Evolutionary conservation across 2,329 filamentous ascomycete genomes (phyloP).

Genomic region (Aureobasidium namibiae): DNA sequence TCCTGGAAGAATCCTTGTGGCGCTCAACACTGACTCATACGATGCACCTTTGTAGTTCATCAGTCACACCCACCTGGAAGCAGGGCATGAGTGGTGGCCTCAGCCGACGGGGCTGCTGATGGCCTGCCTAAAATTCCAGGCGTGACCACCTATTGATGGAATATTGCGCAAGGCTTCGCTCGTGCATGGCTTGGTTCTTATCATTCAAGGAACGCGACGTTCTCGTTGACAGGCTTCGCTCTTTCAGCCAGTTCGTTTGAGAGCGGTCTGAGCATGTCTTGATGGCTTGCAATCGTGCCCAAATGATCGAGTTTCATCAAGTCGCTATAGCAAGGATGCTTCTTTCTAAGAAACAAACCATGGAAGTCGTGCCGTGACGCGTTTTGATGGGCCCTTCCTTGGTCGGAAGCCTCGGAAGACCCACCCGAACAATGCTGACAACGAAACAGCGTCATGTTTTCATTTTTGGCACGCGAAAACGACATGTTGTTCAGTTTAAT

Average conservation of each 20-base stretch:
- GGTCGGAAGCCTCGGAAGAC: constrained; percentile 8
- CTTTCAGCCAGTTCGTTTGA: not conserved
- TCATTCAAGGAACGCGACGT: not conserved
- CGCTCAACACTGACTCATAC: not conserved
- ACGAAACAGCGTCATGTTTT: not conserved
- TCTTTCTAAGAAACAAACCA: too few species aligned
- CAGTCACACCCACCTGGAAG: not conserved
- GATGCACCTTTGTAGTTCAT: not conserved
- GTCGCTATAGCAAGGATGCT: too few species aligned
- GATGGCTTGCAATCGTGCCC: not conserved
- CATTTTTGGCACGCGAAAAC: not conserved
- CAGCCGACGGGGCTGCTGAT: not conserved
- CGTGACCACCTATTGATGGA: not conserved
- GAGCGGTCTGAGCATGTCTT: too few species aligned
- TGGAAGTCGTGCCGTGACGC: constrained; percentile 4
- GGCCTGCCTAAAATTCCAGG: not conserved
- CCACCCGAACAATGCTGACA: constrained; percentile 10
- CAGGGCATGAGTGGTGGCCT: constrained; percentile 2
- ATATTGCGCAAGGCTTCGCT: not conserved
- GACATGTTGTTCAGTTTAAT: not conserved
- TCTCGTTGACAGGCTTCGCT: not conserved
- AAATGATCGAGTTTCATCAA: not conserved
- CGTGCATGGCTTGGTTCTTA: not conserved
- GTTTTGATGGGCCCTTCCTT: constrained; percentile 1
- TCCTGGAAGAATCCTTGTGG: not conserved